Evolutionary conservation across 208 protist genomes (phyloP).

Genomic region (Trypanosoma avium): DNA sequence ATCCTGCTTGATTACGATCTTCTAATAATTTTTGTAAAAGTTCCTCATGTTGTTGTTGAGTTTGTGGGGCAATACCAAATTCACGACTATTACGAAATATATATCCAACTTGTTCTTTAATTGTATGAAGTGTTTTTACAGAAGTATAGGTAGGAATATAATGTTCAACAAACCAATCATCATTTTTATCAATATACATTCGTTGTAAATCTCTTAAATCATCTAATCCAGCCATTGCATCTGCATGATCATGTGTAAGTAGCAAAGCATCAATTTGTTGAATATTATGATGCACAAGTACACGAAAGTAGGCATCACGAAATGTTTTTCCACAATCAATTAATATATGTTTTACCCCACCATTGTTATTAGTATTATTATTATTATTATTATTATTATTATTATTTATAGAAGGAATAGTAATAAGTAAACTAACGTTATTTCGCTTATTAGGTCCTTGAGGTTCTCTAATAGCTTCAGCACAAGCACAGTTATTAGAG

Average conservation of each 20-base stretch:
- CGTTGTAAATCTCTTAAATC: slow-evolving; percentile 89
- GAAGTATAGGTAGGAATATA: slow-evolving; percentile 79
- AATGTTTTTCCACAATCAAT: slow-evolving; percentile 93
- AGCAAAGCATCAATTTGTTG: slow-evolving; percentile 74
- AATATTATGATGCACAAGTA: slow-evolving; percentile 62
- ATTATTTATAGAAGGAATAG: slow-evolving; percentile 44
- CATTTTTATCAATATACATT: slow-evolving; percentile 43
- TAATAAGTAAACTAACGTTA: slow-evolving; percentile 83
- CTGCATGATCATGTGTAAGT: slow-evolving; percentile 87
- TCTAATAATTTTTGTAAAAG: neutral
- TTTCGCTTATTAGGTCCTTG: slow-evolving; percentile 71
- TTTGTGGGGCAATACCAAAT: slow-evolving; percentile 35
- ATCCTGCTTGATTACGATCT: slow-evolving; percentile 5
- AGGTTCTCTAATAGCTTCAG: slow-evolving; percentile 57
- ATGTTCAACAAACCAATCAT: slow-evolving; percentile 63
- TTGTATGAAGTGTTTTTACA: slow-evolving; percentile 34
- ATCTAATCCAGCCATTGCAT: slow-evolving; percentile 82
- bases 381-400: too few species aligned
- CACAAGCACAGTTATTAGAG: slow-evolving; percentile 65
- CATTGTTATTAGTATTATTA: slow-evolving; percentile 33
- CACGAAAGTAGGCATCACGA: slow-evolving; percentile 85
- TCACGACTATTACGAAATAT: slow-evolving; percentile 74
- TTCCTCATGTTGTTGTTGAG: slow-evolving; percentile 24
- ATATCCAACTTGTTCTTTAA: slow-evolving; percentile 60
- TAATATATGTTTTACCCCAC: slow-evolving; percentile 51